These are phyloP conservation scores for Citrus hindsii DNA, from an alignment of 345 rosid genomes.

Conservation along the genomic window DNA sequence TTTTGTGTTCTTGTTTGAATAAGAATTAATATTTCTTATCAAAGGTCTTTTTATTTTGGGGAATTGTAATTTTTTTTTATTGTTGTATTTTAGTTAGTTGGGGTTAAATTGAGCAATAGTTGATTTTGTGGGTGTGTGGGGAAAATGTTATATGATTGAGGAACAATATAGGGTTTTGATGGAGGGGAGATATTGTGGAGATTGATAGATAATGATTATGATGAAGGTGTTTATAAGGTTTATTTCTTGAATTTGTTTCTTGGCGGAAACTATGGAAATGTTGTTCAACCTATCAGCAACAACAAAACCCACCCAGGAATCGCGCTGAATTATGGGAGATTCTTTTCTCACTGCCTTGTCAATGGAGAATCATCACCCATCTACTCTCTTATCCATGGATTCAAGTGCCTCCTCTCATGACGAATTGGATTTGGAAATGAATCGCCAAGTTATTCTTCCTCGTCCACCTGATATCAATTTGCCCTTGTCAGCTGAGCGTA, in stretches of 20 bases:
- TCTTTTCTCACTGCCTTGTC: constrained; percentile 51
- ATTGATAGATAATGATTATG: constrained; percentile 42
- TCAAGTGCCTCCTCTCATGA: constrained; percentile 88
- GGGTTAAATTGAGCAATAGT: constrained; percentile 28
- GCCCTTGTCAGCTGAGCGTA: constrained; percentile 80
- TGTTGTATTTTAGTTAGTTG: constrained; percentile 7
- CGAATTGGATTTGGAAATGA: constrained; percentile 89
- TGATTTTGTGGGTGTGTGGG: constrained; percentile 24
- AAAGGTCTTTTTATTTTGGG: neutral
- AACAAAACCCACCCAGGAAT: constrained; percentile 25
- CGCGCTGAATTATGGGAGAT: constrained; percentile 49
- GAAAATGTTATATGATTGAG: constrained; percentile 27
- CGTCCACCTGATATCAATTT: constrained; percentile 93
- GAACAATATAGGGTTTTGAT: constrained; percentile 45
- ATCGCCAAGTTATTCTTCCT: constrained; percentile 66
- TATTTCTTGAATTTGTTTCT: constrained; percentile 41
- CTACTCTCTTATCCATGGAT: constrained; percentile 94
- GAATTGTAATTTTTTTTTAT: neutral
- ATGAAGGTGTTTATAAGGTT: constrained; percentile 38
- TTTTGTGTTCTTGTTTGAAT: neutral
- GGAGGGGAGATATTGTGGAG: constrained; percentile 61
- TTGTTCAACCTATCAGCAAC: constrained; percentile 35
- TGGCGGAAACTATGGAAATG: constrained; percentile 29
- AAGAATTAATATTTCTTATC: neutral
- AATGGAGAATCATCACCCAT: constrained; percentile 95